A percentile compares a stretch with the other conserved stretches of the same genome.
Conservation (phyloP, 2,329 filamentous ascomycete species). For the Dothistroma pini region DNA sequence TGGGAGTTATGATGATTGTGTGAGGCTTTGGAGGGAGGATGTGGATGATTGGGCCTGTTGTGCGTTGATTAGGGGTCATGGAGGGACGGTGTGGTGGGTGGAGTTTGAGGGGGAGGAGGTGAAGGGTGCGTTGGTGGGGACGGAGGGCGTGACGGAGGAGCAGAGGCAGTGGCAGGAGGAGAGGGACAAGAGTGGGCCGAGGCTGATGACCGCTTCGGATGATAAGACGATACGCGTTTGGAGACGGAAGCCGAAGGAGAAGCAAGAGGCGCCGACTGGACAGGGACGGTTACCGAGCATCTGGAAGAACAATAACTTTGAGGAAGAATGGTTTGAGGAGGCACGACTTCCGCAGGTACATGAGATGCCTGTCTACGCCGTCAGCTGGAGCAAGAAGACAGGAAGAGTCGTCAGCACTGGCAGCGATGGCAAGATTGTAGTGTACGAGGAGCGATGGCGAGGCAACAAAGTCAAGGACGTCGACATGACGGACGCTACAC, state of each 20-base stretch:
- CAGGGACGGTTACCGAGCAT: conserved; percentile 78
- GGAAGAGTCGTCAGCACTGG: conserved; percentile 84
- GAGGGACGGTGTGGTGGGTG: conserved; percentile 84
- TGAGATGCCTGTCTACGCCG: conserved; percentile 76
- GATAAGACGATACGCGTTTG: conserved; percentile 78
- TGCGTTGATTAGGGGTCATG: conserved; percentile 73
- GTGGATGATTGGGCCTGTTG: conserved; percentile 93
- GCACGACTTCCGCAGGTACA: conserved; percentile 71
- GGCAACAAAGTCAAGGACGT: conserved; percentile 26
- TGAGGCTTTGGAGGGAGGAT: conserved; percentile 86
- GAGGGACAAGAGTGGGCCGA: conserved; percentile 45
- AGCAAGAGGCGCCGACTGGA: conserved; percentile 42
- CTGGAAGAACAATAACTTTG: conserved; percentile 66
- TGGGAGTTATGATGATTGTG: conserved; percentile 90
- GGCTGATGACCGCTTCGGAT: conserved; percentile 80
- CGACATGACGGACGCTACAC: conserved; percentile 23
- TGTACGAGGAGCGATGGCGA: conserved; percentile 66
- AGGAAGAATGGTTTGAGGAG: conserved; percentile 82
- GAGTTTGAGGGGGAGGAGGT: conserved; percentile 57
- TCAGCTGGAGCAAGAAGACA: conserved; percentile 73
- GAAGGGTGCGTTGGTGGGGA: conserved; percentile 13
- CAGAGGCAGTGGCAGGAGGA: conserved; percentile 36
- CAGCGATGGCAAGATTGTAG: conserved; percentile 74
- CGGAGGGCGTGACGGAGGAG: conserved; percentile 28
- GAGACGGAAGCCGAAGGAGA: conserved; percentile 59